These are phyloP conservation scores for Triadica sebifera DNA, from an alignment of 345 rosid species.

Conservation along the genomic window DNA sequence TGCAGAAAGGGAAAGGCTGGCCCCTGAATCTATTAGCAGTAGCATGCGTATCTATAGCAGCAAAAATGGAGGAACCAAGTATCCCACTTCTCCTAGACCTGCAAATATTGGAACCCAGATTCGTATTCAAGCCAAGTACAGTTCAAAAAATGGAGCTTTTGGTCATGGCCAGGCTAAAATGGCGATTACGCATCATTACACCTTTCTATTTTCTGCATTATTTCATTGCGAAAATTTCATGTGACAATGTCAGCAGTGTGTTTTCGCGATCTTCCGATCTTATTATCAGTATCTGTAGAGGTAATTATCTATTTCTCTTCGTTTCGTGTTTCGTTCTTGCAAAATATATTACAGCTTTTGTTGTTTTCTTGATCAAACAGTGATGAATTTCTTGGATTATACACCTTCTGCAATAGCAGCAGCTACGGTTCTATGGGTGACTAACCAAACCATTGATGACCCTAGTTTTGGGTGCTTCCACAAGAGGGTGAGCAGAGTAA, in stretches of 20 bases:
- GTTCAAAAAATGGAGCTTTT: slow-evolving; percentile 36
- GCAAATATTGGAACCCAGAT: slow-evolving; percentile 34
- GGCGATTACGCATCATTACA: slow-evolving; percentile 33
- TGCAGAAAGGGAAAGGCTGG: slow-evolving; percentile 37
- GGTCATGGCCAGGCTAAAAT: slow-evolving; percentile 32
- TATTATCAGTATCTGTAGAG: slow-evolving; percentile 26
- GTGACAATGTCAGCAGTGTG: slow-evolving; percentile 2
- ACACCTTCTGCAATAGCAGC: slow-evolving; percentile 40
- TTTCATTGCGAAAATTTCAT: slow-evolving; percentile 21
- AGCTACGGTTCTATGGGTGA: slow-evolving; percentile 26
- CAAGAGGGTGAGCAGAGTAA: slow-evolving; percentile 27
- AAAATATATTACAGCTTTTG: background rate
- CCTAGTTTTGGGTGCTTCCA: slow-evolving; percentile 27
- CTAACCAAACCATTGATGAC: slow-evolving; percentile 20
- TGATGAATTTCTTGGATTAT: slow-evolving; percentile 33
- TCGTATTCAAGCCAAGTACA: slow-evolving; percentile 32
- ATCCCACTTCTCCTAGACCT: slow-evolving; percentile 38
- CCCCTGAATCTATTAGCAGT: slow-evolving; percentile 37
- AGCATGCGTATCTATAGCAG: slow-evolving; percentile 40
- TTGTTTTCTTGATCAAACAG: slow-evolving; percentile 16
- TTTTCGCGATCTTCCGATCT: slow-evolving; percentile 19
- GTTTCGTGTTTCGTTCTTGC: background rate
- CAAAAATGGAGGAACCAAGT: slow-evolving; percentile 44
- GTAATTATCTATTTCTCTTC: slow-evolving; percentile 9
- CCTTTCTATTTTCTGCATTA: slow-evolving; percentile 33